These are phyloP conservation scores for Boletellus deceptivus DNA, from an alignment of 1,284 basidiomycete genomes.

Conservation along the genomic window DNA sequence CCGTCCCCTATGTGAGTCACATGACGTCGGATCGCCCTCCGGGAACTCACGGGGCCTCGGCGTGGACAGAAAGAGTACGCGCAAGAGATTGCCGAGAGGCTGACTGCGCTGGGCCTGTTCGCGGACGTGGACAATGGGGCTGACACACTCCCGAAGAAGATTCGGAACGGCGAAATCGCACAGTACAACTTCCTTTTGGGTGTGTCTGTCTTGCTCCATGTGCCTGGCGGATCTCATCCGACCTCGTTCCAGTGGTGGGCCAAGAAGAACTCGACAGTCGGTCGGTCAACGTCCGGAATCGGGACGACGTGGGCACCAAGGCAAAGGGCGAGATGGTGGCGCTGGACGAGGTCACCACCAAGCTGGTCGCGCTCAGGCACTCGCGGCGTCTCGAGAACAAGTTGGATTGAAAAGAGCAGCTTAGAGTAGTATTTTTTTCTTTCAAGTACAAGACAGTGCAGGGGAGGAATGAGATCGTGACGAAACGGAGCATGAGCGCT, in stretches of 20 bases:
- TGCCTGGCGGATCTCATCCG: constrained; percentile 1
- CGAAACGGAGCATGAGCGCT: neutral
- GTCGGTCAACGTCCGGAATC: constrained; percentile 94
- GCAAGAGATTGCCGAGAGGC: constrained; percentile 67
- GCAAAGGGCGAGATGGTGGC: constrained; percentile 65
- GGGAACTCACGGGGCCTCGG: constrained; percentile 1
- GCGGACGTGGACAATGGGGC: constrained; percentile 92
- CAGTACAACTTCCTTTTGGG: constrained; percentile 98
- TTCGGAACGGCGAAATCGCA: constrained; percentile 87
- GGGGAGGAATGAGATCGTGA: neutral
- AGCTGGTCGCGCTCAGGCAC: constrained; percentile 65
- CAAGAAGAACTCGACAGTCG: constrained; percentile 83
- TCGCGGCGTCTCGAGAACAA: constrained; percentile 61
- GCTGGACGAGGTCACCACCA: constrained; percentile 62
- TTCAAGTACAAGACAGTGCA: no score
- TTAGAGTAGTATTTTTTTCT: constrained; percentile 12
- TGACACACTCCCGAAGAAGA: constrained; percentile 96
- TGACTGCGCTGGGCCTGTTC: constrained; percentile 75
- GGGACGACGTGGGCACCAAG: constrained; percentile 88
- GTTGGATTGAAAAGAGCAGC: constrained; percentile 30
- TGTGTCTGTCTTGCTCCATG: constrained; percentile 39
- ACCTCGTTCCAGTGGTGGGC: constrained; percentile 77
- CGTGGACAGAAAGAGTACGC: constrained; percentile 82
- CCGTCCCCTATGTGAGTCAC: constrained; percentile 73
- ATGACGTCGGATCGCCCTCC: neutral